Evolutionary conservation across 106 monocot genomes (phyloP).

Genomic region (Gastrodia elata): DNA sequence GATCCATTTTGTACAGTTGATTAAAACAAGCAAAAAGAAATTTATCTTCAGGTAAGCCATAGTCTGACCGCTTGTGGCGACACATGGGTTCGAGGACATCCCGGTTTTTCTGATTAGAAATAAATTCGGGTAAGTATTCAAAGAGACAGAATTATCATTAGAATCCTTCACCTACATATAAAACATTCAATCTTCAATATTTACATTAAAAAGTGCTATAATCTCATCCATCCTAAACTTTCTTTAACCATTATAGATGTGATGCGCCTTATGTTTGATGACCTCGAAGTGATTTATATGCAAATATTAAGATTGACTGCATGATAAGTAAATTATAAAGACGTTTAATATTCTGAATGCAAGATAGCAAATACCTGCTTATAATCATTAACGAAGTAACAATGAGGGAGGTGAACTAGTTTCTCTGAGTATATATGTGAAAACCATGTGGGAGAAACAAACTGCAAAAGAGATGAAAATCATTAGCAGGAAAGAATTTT

Average conservation of each 20-base stretch:
- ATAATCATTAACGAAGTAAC: slow-evolving; percentile 99
- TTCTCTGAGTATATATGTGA: slow-evolving; percentile 96
- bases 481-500: not conserved
- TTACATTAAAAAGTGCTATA: too few relatives aligned
- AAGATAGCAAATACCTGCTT: slow-evolving; percentile 53
- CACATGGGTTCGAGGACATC: slow-evolving; percentile 66
- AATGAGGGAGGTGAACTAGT: slow-evolving; percentile 94
- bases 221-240: too few relatives aligned
- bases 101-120: slow-evolving; percentile 53
- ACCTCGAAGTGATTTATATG: too few relatives aligned
- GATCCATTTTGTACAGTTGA: slow-evolving; percentile 97
- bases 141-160: not conserved
- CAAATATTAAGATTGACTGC: too few relatives aligned
- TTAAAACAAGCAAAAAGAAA: slow-evolving; percentile 98
- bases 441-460: slow-evolving; percentile 72
- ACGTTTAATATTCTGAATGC: not conserved
- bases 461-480: slow-evolving; percentile 35
- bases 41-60: slow-evolving; percentile 94
- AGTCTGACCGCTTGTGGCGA: slow-evolving; percentile 78
- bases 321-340: too few relatives aligned
- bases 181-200: too few relatives aligned
- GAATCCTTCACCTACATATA: too few relatives aligned
- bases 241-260: too few relatives aligned
- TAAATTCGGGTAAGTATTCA: not conserved
- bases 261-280: too few relatives aligned